Evolutionary conservation across 371 early-diverging fungal genomes (phyloP).

Genomic region (Rhizopus delemar): DNA sequence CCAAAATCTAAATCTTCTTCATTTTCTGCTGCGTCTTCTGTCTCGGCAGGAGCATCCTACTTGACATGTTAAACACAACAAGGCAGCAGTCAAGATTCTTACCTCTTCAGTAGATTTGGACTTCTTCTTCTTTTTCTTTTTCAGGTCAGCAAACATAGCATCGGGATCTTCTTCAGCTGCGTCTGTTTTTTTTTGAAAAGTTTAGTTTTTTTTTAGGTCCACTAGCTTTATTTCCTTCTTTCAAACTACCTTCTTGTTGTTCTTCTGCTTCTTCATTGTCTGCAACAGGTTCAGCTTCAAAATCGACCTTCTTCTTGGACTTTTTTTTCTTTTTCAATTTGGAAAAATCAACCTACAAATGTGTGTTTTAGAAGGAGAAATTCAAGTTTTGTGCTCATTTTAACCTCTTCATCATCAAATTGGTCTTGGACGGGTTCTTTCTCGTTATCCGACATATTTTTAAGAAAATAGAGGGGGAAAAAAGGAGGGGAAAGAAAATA

Average conservation of each 20-base stretch:
- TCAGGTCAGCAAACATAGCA: constrained; percentile 82
- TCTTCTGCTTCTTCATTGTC: constrained; percentile 27
- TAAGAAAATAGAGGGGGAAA: background rate
- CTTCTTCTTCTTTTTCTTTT: constrained; percentile 93
- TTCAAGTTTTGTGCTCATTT: background rate
- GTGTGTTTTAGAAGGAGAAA: background rate
- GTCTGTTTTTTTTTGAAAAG: constrained; percentile 4
- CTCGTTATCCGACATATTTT: constrained; percentile 49
- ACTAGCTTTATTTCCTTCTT: background rate
- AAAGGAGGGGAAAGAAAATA: background rate
- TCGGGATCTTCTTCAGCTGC: constrained; percentile 65
- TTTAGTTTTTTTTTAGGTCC: background rate
- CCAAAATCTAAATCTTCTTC: constrained; percentile 78
- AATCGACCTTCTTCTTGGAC: constrained; percentile 58
- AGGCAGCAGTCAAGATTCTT: constrained; percentile 5
- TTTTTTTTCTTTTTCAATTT: constrained; percentile 61
- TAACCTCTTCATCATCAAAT: constrained; percentile 50
- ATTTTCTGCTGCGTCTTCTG: constrained; percentile 44
- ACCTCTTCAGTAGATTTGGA: constrained; percentile 59
- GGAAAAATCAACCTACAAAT: constrained; percentile 47
- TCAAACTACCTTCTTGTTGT: background rate
- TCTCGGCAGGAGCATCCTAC: constrained; percentile 53
- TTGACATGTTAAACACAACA: background rate
- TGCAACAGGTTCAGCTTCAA: constrained; percentile 38
- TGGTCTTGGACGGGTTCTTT: constrained; percentile 47